Base-by-base conservation (phyloP, 768 basidiomycete genomes). In the Mycena venus region DNA sequence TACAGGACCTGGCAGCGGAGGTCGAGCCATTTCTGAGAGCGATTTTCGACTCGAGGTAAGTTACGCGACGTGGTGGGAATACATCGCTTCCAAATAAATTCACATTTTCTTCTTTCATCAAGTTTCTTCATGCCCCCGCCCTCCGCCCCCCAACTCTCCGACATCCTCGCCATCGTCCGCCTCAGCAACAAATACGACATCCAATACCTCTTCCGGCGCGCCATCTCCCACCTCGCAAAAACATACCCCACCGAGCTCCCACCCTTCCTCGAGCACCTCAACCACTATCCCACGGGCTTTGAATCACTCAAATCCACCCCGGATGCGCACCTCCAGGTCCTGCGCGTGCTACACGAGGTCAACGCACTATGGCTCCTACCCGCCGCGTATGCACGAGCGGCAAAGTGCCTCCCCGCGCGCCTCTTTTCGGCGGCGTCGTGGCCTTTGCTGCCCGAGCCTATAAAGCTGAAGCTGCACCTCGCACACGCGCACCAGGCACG, bases 41-140 rank as follows among this genome's bases (percentile, higher is more conserved):
- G 9, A 55, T 70, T 10, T 70, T 70, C 27, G 68, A 70, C 51
- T 70, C 68, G 21, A 70, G 68, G 68, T 70, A 11, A 70, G 68
- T 59, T 70, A 11, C 8, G 60, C 14, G 23, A 19, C 15, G 17
- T 21, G n/a, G 14, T 21, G 14, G 10, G 12, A 15, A 11, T 27
- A 12, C 19, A 4, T 4, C 21, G 34, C 19, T 19, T 11, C 5
- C n/a, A n/a, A n/a, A n/a, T n/a, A 55, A 15, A 31, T 32, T 44
- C 19, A 40, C 44, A n/a, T 15, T 3, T 38, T 10, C 12, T 0
- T 67, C n/a, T 4, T 56, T 6, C 11, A 5, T 11, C 5, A 68
- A 68, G 66, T 47, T 68, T 36, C 38, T 68, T 68, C 40, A 68
- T 68, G 66, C 66, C 66, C 6, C 53, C 66, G 2, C 66, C 66